phyloP scores from a whole-genome alignment of 495 filamentous ascomycete species.

The Amphirosellinia nigrospora region DNA sequence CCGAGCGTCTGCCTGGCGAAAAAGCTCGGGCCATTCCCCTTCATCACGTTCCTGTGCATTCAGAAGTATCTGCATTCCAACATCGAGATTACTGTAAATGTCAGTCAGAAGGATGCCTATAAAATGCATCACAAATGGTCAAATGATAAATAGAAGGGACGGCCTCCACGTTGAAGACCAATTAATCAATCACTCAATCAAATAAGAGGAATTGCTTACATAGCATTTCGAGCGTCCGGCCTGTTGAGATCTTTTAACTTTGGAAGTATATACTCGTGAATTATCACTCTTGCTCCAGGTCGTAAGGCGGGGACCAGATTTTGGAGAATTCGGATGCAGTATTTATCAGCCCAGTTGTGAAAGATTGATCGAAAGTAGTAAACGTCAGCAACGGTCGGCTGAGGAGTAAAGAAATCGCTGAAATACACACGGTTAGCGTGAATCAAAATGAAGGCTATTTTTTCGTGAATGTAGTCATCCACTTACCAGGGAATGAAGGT shows the following conservation, averaged over 20 bases:
- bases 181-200: too few species aligned
- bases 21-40: conserved; percentile 35
- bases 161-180: too few species aligned
- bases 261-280: conserved; percentile 51
- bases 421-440: not conserved
- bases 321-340: conserved; percentile 49
- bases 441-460: too few species aligned
- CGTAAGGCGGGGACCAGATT: conserved; percentile 50
- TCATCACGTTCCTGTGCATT: conserved; percentile 33
- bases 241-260: conserved; percentile 28
- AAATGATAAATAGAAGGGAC: too few species aligned
- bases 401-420: conserved; percentile 53
- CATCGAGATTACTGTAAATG: too few species aligned
- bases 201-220: conserved; percentile 27
- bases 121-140: too few species aligned
- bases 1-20: conserved; percentile 29
- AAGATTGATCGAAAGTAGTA: conserved; percentile 60
- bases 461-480: too few species aligned
- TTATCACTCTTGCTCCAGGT: conserved; percentile 43
- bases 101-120: too few species aligned
- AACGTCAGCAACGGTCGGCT: conserved; percentile 56
- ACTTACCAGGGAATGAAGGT: conserved; percentile 47
- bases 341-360: conserved; percentile 55
- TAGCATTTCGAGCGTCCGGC: conserved; percentile 28
- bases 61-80: conserved; percentile 33